Base-by-base conservation (phyloP, 1,139 yeast species). In the Candida smagusa region DNA sequence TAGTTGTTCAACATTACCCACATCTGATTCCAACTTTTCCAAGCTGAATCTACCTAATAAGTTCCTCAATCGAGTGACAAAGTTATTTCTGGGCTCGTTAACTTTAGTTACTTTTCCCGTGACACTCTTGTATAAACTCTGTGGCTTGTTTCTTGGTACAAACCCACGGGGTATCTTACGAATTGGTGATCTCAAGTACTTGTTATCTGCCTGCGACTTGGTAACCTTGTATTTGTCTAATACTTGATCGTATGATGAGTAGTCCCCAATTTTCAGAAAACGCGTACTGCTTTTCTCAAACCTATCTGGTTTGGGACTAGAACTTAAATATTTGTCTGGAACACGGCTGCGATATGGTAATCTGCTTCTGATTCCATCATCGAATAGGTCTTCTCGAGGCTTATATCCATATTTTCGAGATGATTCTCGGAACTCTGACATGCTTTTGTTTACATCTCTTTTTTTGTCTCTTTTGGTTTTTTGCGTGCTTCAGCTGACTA, bases 1-100 rank as follows among this genome's bases (percentile, higher is more conserved):
- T 13, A 39, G 31, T 6, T 22, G 41, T 29, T 45, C 40, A 7
- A 42, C 45, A 29, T 41, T 45, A 7, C 33, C 34, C 12, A 39
- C 41, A 12, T 45, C 44, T 3, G 35, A 28, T 22, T 45, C 49
- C 28, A 38, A 34, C 7, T 35, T 36, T 6, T 41, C 45, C 22
- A 43, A 31, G 11, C 37, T 40, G 34, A 41, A 42, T 4, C 30
- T 40, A 6, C 44, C 43, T 24, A 47, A 42, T 24, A 44, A 39
- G 11, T 34, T 38, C 28, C 42, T 26, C 12, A 47, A 33, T 22
- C 42, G 28, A 9, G 40, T 27, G 22, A 45, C 41, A 22, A 45
- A 39, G 19, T 30, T 35, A 3, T 35, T 30, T 9, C 26, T 29
- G 9, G 21, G 25, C 33, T 12, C 19, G 23, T 16, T 24, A 5